Percentiles rank a stretch among this genome's conserved stretches.
These are phyloP conservation scores for Aspergillaceae sp. DNA, from an alignment of 2,329 filamentous ascomycete genomes.

Conservation along the genomic window DNA sequence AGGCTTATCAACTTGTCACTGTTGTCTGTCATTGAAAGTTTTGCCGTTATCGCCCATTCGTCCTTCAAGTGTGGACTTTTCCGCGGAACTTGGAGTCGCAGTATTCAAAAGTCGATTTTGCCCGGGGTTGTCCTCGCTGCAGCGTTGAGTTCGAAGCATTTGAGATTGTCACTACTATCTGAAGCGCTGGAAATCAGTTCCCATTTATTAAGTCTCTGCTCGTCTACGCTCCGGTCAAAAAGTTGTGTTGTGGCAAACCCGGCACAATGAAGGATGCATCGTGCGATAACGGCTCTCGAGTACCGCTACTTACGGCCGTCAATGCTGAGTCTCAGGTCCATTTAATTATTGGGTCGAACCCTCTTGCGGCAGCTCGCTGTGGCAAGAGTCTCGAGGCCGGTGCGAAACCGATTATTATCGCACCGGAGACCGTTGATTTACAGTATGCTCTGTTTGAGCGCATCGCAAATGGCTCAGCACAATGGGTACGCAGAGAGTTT, in stretches of 20 bases:
- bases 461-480: slow-evolving; percentile 35
- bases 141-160: neutral
- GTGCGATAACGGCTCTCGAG: slow-evolving; percentile 11
- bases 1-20: slow-evolving; percentile 10
- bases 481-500: slow-evolving; percentile 47
- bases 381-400: slow-evolving; percentile 71
- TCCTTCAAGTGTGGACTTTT: slow-evolving; percentile 7
- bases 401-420: slow-evolving; percentile 69
- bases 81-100: slow-evolving; percentile 11
- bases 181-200: neutral
- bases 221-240: neutral
- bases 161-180: neutral
- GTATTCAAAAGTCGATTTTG: slow-evolving; percentile 6
- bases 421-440: slow-evolving; percentile 54
- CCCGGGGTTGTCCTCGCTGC: slow-evolving; percentile 7
- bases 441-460: slow-evolving; percentile 48
- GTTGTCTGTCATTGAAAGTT: slow-evolving; percentile 3
- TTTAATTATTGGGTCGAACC: slow-evolving; percentile 75
- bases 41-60: slow-evolving; percentile 12
- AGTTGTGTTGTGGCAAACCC: slow-evolving; percentile 5
- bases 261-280: slow-evolving; percentile 26
- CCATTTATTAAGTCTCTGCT: neutral
- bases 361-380: slow-evolving; percentile 78
- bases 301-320: slow-evolving; percentile 33
- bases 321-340: slow-evolving; percentile 50